Percentiles rank a stretch among this genome's conserved stretches.
These are phyloP conservation scores for Orbilia quercus DNA, from an alignment of 2,329 filamentous ascomycete species.

Conservation along the genomic window DNA sequence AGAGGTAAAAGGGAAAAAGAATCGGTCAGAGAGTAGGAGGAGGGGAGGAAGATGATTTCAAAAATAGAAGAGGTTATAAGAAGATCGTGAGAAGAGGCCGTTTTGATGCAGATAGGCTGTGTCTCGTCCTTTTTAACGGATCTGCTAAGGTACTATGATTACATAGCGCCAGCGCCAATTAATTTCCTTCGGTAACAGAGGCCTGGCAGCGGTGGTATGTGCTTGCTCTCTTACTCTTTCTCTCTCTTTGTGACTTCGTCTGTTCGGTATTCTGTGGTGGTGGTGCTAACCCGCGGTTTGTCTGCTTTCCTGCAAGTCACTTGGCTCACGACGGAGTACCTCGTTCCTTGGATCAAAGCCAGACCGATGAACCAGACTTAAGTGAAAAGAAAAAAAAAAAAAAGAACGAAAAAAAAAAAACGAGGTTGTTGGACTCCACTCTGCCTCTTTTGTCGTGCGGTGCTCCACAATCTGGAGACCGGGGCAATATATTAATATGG, in stretches of 20 bases:
- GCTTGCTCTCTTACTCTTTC: constrained; percentile 32
- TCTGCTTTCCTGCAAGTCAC: constrained; percentile 44
- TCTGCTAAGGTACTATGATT: constrained; percentile 52
- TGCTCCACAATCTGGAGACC: constrained; percentile 56
- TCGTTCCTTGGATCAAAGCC: constrained; percentile 54
- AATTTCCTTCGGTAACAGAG: constrained; percentile 37
- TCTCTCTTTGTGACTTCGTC: background rate
- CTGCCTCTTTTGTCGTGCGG: constrained; percentile 42
- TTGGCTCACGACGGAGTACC: constrained; percentile 54
- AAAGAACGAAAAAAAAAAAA: constrained; percentile 36
- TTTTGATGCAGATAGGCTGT: constrained; percentile 54
- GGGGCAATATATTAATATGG: constrained; percentile 54
- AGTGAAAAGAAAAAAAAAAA: too few relatives aligned
- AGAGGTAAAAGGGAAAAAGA: constrained; percentile 14
- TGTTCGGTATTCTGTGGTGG: constrained; percentile 1
- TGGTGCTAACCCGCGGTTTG: constrained; percentile 20
- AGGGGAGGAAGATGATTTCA: constrained; percentile 11
- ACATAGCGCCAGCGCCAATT: constrained; percentile 56
- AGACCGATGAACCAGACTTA: constrained; percentile 53
- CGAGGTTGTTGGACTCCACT: constrained; percentile 56
- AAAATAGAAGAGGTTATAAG: constrained; percentile 45
- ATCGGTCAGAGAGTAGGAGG: constrained; percentile 24
- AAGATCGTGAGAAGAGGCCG: constrained; percentile 55
- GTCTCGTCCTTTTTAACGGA: constrained; percentile 56
- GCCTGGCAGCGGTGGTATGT: constrained; percentile 43